A percentile compares a stretch with the other conserved stretches of the same genome.
phyloP scores from a whole-genome alignment of 257 asterid genomes.

The Solanum ahanhuiri region DNA sequence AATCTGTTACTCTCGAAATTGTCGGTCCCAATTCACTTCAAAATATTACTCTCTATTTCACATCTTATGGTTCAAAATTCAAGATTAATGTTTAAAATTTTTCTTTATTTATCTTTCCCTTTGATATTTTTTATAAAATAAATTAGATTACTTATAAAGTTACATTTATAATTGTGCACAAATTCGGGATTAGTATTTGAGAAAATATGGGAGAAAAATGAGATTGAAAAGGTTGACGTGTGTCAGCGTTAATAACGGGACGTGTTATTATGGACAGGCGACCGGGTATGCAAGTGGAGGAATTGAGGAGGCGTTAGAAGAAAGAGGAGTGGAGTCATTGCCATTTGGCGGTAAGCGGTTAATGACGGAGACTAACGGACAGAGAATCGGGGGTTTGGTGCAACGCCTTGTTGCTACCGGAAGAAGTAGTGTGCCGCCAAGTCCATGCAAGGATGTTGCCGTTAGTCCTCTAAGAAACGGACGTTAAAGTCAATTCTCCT shows the following conservation, averaged over 20 bases:
- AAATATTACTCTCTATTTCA: neutral
- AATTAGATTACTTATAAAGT: no score
- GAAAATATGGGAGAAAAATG: neutral
- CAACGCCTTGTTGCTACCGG: conserved; percentile 78
- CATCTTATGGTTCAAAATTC: no score
- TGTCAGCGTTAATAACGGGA: neutral
- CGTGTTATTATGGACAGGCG: conserved; percentile 22
- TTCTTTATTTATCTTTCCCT: no score
- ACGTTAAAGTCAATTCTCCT: conserved; percentile 36
- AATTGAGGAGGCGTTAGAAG: conserved; percentile 39
- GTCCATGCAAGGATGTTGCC: conserved; percentile 86
- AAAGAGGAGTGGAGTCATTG: conserved; percentile 63
- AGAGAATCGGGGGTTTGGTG: conserved; percentile 56
- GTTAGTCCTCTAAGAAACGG: conserved; percentile 80
- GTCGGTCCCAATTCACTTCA: neutral
- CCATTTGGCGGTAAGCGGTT: conserved; percentile 91
- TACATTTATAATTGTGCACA: no score
- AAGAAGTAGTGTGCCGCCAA: conserved; percentile 76
- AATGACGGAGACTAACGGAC: conserved; percentile 77
- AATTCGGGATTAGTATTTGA: neutral
- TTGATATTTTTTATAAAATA: no score
- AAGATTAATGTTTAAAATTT: no score
- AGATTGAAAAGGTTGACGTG: neutral
- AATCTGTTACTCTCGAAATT: neutral
- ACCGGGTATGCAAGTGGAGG: conserved; percentile 34